Percentiles rank a stretch among this genome's conserved stretches.
Evolutionary conservation across 2,329 filamentous ascomycete species (phyloP).

Genomic region (Botrytis aclada): DNA sequence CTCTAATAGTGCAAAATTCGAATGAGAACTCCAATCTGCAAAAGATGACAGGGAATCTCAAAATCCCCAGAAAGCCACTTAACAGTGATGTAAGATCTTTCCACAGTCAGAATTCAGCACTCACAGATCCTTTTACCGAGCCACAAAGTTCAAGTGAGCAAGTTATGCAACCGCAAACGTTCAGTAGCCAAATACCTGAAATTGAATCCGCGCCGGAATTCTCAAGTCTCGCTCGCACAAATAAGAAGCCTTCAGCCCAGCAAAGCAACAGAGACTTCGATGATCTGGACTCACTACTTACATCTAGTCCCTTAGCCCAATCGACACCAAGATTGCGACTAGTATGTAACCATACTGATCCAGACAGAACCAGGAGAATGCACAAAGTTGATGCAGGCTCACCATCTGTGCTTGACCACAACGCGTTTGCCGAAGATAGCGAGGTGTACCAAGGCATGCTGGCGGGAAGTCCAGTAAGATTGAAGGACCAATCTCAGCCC

Average conservation of each 20-base stretch:
- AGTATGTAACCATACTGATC: conserved; percentile 26
- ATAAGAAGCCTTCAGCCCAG: neutral
- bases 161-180: neutral
- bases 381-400: conserved; percentile 24
- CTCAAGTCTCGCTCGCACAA: neutral
- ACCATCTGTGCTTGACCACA: conserved; percentile 27
- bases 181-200: neutral
- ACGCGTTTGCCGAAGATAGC: neutral
- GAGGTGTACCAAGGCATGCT: conserved; percentile 14
- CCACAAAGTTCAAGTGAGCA: neutral
- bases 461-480: neutral
- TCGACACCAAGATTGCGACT: conserved; percentile 34
- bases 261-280: conserved; percentile 9
- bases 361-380: conserved; percentile 23
- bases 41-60: neutral
- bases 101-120: neutral
- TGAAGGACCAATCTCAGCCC: neutral
- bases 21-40: neutral
- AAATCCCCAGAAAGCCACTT: neutral
- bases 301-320: conserved; percentile 32
- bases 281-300: conserved; percentile 23
- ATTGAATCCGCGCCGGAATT: neutral
- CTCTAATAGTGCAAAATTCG: neutral
- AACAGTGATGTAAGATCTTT: conserved; percentile 5
- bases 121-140: conserved; percentile 11